Base-by-base conservation (phyloP, 441 rosid genomes). In the Eruca vesicaria region DNA sequence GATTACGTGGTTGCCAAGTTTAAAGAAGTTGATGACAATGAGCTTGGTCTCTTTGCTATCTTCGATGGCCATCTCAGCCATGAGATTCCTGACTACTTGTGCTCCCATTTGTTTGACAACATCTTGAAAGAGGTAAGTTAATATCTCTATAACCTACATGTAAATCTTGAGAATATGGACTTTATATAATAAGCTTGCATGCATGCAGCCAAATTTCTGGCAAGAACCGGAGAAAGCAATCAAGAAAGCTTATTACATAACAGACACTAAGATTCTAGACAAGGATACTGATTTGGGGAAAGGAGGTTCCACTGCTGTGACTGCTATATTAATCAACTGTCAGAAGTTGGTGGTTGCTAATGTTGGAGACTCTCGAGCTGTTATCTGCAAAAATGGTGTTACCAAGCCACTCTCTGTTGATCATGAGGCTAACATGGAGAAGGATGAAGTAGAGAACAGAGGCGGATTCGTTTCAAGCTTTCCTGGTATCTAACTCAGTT, bases 301-400 rank as follows among this genome's bases (percentile, higher is more conserved):
- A 76, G 97, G 99, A 2, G 97, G 99, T 56, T 94, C 99, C 1
- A 94, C 99, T 66, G 99, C 97, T 21, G 97, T 94, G 20, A 94
- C 99, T 11, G 93, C 91, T 9, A 92, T 94, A 69, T 67, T 94
- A 18, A 88, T 92, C 71, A 86, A 90, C 61, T 82, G 96, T 61
- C 84, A 81, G 29, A 90, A 76, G 83, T 78, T 94, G 69, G 88
- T 92, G 15, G 89, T 90, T 69, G 99, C 97, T 18, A 94, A 94
- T 81, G 84, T 94, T 38, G 99, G 97, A 56, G 98, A 94, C 84
- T 94, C 97, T 21, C 82, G 99, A 66, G 99, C 97, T 52, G 93
- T 92, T 38, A 80, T 94, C 48, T 83, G 89, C 85, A 86, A 83
- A 77, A 78, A 72, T 35, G 91, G 96, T 64, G 80, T 79, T 66